phyloP scores from a whole-genome alignment of 2,329 filamentous ascomycete species.

The Tolypocladium nubicola region DNA sequence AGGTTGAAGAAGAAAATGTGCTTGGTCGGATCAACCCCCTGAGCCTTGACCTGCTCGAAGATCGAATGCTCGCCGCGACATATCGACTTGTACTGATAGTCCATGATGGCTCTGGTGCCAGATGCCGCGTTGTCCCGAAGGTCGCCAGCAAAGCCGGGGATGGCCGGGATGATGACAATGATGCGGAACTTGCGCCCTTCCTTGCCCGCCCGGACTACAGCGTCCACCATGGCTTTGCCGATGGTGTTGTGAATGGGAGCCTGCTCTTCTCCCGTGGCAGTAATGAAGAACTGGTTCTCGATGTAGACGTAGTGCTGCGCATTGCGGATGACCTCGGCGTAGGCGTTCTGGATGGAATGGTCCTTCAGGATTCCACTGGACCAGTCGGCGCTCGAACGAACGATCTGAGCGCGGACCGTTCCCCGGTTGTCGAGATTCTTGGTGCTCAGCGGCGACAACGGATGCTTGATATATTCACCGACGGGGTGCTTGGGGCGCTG shows the following conservation, averaged over 20 bases:
- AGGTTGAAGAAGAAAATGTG: slow-evolving; percentile 94
- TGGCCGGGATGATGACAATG: slow-evolving; percentile 80
- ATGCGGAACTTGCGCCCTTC: slow-evolving; percentile 82
- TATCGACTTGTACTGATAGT: slow-evolving; percentile 96
- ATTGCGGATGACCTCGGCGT: slow-evolving; percentile 72
- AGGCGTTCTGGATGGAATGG: slow-evolving; percentile 80
- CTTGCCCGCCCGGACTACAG: slow-evolving; percentile 68
- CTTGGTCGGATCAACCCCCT: slow-evolving; percentile 66
- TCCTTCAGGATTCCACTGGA: slow-evolving; percentile 81
- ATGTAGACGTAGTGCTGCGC: slow-evolving; percentile 94
- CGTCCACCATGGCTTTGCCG: slow-evolving; percentile 82
- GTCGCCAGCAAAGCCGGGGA: slow-evolving; percentile 91
- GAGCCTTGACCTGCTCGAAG: slow-evolving; percentile 60
- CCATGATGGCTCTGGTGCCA: slow-evolving; percentile 91
- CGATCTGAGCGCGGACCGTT: slow-evolving; percentile 69
- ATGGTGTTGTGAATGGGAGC: slow-evolving; percentile 79
- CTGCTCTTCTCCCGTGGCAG: slow-evolving; percentile 83
- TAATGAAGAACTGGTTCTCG: slow-evolving; percentile 98
- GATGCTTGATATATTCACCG: slow-evolving; percentile 78
- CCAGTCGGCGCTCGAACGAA: slow-evolving; percentile 90
- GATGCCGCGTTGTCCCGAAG: slow-evolving; percentile 71
- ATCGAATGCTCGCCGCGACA: slow-evolving; percentile 87
- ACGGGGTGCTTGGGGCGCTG: slow-evolving; percentile 84
- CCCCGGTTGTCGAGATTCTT: slow-evolving; percentile 59
- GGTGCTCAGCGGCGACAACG: slow-evolving; percentile 54